phyloP scores from a whole-genome alignment of 2,329 filamentous ascomycete species.

The Alternaria alternata region DNA sequence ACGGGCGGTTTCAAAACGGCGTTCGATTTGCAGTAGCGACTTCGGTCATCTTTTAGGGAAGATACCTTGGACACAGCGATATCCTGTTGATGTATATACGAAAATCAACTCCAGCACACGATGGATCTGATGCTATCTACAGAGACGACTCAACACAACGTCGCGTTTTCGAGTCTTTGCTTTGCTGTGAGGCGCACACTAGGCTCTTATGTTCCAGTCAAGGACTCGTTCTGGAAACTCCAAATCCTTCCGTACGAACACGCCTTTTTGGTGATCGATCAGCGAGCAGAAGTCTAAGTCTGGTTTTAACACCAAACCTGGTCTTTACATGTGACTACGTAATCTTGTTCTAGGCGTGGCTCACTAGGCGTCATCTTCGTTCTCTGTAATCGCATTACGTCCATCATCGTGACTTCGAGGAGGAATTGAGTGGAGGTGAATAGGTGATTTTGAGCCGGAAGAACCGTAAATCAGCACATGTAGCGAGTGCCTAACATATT shows the following conservation, averaged over 20 bases:
- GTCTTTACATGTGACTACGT: no score
- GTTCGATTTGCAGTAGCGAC: not conserved
- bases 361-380: no score
- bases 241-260: not conserved
- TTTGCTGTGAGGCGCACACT: not conserved
- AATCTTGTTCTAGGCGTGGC: no score
- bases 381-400: no score
- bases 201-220: not conserved
- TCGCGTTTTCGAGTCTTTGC: not conserved
- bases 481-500: no score
- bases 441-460: no score
- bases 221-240: not conserved
- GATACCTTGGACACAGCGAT: not conserved
- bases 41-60: not conserved
- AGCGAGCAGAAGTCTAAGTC: no score
- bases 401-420: no score
- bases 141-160: not conserved
- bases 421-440: no score
- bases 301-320: no score
- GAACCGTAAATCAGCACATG: no score
- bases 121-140: not conserved
- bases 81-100: constrained; percentile 1
- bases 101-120: not conserved
- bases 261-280: no score
- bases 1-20: not conserved